A percentile compares a stretch with the other conserved stretches of the same genome.
phyloP scores from a whole-genome alignment of 805 yeast species.

The Zygoascus biomembranicola region DNA sequence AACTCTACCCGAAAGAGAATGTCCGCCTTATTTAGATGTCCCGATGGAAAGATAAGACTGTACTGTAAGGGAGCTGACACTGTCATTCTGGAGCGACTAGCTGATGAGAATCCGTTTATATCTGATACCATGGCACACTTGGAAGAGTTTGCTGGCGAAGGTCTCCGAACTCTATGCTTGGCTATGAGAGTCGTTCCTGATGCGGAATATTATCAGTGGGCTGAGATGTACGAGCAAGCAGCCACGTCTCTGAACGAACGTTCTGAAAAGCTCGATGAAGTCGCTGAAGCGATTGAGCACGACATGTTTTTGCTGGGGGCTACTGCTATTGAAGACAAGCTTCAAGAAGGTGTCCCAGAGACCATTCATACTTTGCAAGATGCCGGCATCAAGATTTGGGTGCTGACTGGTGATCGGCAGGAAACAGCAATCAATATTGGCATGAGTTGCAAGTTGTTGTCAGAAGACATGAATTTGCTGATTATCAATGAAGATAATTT shows the following conservation, averaged over 20 bases:
- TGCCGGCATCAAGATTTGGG: conserved; percentile 98
- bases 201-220: conserved; percentile 70
- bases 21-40: conserved; percentile 91
- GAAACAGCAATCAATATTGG: conserved; percentile 98
- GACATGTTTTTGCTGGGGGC: conserved; percentile 83
- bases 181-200: conserved; percentile 77
- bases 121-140: conserved; percentile 76
- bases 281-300: conserved; percentile 80
- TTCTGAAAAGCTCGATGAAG: conserved; percentile 68
- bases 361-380: conserved; percentile 90
- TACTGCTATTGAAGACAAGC: conserved; percentile 95
- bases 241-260: conserved; percentile 74
- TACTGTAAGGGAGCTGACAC: conserved; percentile 98
- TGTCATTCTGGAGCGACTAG: conserved; percentile 80
- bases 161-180: conserved; percentile 87
- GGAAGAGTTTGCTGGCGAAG: conserved; percentile 96
- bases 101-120: conserved; percentile 63
- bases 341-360: conserved; percentile 98
- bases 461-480: conserved; percentile 92
- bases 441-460: conserved; percentile 88
- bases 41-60: conserved; percentile 82
- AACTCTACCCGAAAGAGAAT: conserved; percentile 96
- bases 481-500: conserved; percentile 80
- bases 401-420: conserved; percentile 95
- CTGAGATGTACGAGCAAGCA: conserved; percentile 59